Evolutionary conservation across 2,329 filamentous ascomycete genomes (phyloP), one percentile per base, ranked within the genome.

Genomic region (Colletotrichum aenigma): DNA sequence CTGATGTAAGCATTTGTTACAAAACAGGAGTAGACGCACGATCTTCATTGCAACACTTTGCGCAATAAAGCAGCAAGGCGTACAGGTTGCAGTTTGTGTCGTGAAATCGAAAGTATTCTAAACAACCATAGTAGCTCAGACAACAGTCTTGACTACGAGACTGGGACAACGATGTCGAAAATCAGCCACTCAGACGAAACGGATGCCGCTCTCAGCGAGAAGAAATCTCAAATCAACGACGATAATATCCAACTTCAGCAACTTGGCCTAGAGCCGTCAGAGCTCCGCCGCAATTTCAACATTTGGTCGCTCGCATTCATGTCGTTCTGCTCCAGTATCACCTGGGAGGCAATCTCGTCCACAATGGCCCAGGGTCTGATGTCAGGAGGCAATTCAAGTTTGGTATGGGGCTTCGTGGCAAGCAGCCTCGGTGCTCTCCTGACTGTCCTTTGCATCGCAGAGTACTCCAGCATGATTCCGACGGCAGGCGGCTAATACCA

Each of bases 401-500:
- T 48, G 43, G 18, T 48, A 12, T 48, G 43, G 43, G 43, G 43
- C 9, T 48, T 48, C 9, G 43, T 48, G 43, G 43, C 43, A 21
- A 48, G 43, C 43, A 48, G 43, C 43, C 43, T 48, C 18, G 43
- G 43, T 21, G 43, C 43, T n/a, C 18, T 48, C 0, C 43, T 48
- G 5, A 48, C 43, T 21, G 66, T 70, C 32, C 13, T 70, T 24
- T 70, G 52, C 52, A 71, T 79, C 68, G 78, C 78, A 15, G 87
- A 88, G 79, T 83, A 87, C 76, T 85, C 85, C 2, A 88, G 85
- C 1, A 88, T 88, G 83, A 85, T 89, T 75, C 78, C 90, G 79
- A 79, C 91, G 78, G 72, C 89, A 0, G 91, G 90, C 61, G 91
- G 91, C 10, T 90, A 93, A 81, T 92, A 92, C 77, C 89, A 91